Percentiles rank a stretch among this genome's conserved stretches.
phyloP scores from a whole-genome alignment of 2,329 filamentous ascomycete genomes.

The Aureobasidium sp. region DNA sequence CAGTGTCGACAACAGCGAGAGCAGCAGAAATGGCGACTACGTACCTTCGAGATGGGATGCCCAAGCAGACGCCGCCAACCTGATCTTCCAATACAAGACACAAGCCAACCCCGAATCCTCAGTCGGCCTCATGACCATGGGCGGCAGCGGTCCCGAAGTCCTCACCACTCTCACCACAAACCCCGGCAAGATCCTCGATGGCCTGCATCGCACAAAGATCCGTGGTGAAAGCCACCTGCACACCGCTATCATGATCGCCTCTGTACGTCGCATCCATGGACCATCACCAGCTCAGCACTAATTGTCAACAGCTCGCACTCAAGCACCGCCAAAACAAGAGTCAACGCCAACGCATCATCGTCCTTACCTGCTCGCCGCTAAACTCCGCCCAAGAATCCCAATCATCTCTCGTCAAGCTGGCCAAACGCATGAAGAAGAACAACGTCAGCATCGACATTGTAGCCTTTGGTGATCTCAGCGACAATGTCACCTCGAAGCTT shows the following conservation, averaged over 20 bases:
- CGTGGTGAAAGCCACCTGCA: constrained; percentile 80
- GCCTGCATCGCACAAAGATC: constrained; percentile 90
- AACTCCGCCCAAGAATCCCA: constrained; percentile 81
- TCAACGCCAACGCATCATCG: constrained; percentile 92
- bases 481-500: constrained; percentile 82
- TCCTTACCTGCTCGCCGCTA: constrained; percentile 91
- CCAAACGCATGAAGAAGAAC: constrained; percentile 98
- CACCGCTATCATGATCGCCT: constrained; percentile 90
- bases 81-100: constrained; percentile 88
- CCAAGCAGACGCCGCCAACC: constrained; percentile 88
- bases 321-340: constrained; percentile 98
- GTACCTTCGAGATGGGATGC: constrained; percentile 90
- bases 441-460: constrained; percentile 92
- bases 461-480: constrained; percentile 87
- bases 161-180: constrained; percentile 94
- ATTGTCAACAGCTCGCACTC: constrained; percentile 64
- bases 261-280: constrained; percentile 51
- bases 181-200: constrained; percentile 89
- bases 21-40: constrained; percentile 92
- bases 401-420: constrained; percentile 78
- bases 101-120: constrained; percentile 94
- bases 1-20: constrained; percentile 96
- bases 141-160: constrained; percentile 92
- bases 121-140: constrained; percentile 98
- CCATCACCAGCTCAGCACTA: background rate